Conservation (phyloP, 2,329 filamentous ascomycete genomes). For the Trichoderma atrobrunneum region DNA sequence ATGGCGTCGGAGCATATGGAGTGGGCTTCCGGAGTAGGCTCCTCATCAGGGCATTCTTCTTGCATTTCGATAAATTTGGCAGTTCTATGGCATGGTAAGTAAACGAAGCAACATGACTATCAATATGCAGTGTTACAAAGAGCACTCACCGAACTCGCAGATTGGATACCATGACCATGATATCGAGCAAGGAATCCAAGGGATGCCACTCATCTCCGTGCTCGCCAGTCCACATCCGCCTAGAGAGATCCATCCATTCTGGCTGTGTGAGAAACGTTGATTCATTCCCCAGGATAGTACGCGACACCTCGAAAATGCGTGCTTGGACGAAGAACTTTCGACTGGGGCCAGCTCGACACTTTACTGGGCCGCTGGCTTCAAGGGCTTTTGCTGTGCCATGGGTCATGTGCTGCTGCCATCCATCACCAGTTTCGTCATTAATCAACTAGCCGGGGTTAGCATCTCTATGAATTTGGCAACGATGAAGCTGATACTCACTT, state of each 20-base stretch:
- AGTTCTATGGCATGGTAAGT: neutral
- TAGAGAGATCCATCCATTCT: slow-evolving; percentile 22
- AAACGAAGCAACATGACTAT: neutral
- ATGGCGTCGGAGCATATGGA: slow-evolving; percentile 4
- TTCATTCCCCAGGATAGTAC: slow-evolving; percentile 28
- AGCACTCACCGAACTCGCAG: slow-evolving; percentile 31
- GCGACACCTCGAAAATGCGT: slow-evolving; percentile 27
- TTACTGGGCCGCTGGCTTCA: slow-evolving; percentile 29
- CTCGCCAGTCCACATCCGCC: slow-evolving; percentile 4
- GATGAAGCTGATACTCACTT: slow-evolving; percentile 24
- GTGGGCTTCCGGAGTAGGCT: neutral
- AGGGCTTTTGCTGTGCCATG: slow-evolving; percentile 35
- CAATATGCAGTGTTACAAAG: neutral
- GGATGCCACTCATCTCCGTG: neutral
- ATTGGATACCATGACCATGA: slow-evolving; percentile 32
- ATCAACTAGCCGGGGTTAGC: slow-evolving; percentile 27
- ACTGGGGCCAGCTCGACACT: slow-evolving; percentile 25
- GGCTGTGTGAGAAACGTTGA: slow-evolving; percentile 25
- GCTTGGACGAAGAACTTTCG: slow-evolving; percentile 32
- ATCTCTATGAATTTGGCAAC: too few relatives aligned
- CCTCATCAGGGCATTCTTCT: neutral
- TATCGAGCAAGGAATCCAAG: slow-evolving; percentile 30
- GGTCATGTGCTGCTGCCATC: slow-evolving; percentile 36
- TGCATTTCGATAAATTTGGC: neutral
- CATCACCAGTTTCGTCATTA: slow-evolving; percentile 31